Evolutionary conservation across 306 rosid species (phyloP).

Genomic region (Trifolium subterraneum): DNA sequence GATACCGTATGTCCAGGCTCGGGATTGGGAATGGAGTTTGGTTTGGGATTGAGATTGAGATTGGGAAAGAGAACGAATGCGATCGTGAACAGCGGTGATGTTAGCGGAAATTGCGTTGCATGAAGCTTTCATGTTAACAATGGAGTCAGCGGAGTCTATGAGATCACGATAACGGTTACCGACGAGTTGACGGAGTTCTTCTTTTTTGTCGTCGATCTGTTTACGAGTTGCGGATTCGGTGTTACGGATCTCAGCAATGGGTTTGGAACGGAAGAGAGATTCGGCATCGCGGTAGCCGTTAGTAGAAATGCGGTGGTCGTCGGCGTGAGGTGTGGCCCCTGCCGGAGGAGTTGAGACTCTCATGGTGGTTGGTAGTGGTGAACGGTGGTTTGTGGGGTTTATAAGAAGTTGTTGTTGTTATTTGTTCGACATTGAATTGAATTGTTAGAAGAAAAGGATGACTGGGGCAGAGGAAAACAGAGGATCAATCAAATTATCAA

Average conservation of each 20-base stretch:
- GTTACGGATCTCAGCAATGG: conserved; percentile 85
- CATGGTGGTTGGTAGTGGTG: conserved; percentile 41
- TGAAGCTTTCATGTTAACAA: conserved; percentile 80
- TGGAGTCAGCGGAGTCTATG: conserved; percentile 95
- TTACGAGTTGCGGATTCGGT: conserved; percentile 68
- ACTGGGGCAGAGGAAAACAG: not conserved
- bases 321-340: conserved; percentile 41
- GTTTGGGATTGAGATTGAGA: conserved; percentile 37
- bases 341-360: conserved; percentile 43
- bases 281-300: conserved; percentile 73
- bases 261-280: conserved; percentile 77
- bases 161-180: conserved; percentile 97
- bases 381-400: conserved; percentile 35
- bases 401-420: not conserved
- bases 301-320: conserved; percentile 52
- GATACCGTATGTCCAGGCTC: conserved; percentile 65
- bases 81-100: conserved; percentile 63
- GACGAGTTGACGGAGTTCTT: conserved; percentile 97
- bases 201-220: conserved; percentile 92
- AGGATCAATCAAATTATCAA: not conserved
- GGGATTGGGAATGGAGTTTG: conserved; percentile 49
- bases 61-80: conserved; percentile 61
- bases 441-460: not conserved
- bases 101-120: conserved; percentile 69
- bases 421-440: conserved; percentile 30